Percentiles rank a stretch among this genome's conserved stretches.
Evolutionary conservation across 2,329 filamentous ascomycete genomes (phyloP).

Genomic region (Conoideocrella luteorostrata): DNA sequence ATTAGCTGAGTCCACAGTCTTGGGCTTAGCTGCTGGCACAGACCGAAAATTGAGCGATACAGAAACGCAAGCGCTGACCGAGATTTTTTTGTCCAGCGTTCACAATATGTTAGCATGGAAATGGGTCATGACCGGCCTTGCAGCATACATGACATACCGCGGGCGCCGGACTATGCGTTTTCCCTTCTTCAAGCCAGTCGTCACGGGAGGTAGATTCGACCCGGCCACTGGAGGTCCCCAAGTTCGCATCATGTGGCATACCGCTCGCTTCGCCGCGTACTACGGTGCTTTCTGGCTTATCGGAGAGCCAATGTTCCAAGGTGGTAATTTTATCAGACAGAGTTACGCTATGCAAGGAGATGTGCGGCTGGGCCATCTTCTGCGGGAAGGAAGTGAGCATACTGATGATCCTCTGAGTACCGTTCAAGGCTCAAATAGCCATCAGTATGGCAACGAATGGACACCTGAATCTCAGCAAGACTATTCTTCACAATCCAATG

Average conservation of each 20-base stretch:
- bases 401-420: constrained; percentile 10
- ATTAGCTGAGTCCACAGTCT: constrained; percentile 20
- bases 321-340: constrained; percentile 19
- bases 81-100: constrained; percentile 25
- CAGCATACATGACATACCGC: constrained; percentile 19
- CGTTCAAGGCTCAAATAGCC: constrained; percentile 11
- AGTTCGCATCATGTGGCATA: constrained; percentile 29
- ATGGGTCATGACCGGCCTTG: constrained; percentile 18
- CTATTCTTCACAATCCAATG: constrained; percentile 5
- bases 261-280: constrained; percentile 28
- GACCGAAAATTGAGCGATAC: constrained; percentile 26
- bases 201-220: constrained; percentile 18
- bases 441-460: constrained; percentile 14
- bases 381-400: constrained; percentile 14
- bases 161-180: constrained; percentile 31
- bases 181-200: constrained; percentile 32
- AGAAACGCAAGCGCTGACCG: constrained; percentile 29
- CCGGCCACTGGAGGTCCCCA: constrained; percentile 22
- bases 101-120: constrained; percentile 25
- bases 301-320: constrained; percentile 22
- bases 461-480: constrained; percentile 12
- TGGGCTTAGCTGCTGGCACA: constrained; percentile 22
- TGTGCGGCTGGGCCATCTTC: constrained; percentile 21
- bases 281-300: constrained; percentile 18
- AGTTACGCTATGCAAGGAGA: constrained; percentile 21